A percentile compares a stretch with the other conserved stretches of the same genome.
phyloP scores from a whole-genome alignment of 192 early-diverging fungal species.

The Backusella australiensis region DNA sequence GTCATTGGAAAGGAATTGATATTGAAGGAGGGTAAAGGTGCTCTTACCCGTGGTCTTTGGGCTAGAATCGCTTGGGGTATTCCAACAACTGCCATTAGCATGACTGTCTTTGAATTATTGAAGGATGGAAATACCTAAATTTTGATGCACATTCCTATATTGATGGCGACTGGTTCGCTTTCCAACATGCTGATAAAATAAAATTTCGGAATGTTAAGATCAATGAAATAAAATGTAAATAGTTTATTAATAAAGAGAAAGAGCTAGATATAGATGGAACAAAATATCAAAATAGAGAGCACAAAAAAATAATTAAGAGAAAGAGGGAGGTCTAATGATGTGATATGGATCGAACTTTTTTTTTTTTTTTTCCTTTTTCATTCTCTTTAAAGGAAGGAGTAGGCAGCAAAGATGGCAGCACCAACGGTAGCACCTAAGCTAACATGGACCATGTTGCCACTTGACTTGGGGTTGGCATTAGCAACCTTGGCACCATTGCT shows the following conservation, averaged over 20 bases:
- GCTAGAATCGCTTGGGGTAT: conserved; percentile 70
- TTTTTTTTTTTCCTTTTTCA: neutral
- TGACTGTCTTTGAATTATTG: conserved; percentile 66
- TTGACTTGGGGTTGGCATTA: conserved; percentile 4
- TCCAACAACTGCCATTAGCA: conserved; percentile 66
- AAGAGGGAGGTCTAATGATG: neutral
- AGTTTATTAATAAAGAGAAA: neutral
- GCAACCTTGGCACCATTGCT: neutral
- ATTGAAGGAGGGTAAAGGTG: conserved; percentile 53
- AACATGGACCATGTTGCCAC: neutral
- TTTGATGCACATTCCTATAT: neutral
- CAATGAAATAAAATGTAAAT: conserved; percentile 2
- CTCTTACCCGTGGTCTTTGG: conserved; percentile 63
- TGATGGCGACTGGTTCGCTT: conserved; percentile 2
- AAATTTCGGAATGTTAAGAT: neutral
- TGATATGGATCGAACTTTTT: conserved; percentile 1
- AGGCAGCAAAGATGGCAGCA: neutral
- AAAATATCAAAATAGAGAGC: neutral
- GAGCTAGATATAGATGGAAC: conserved; percentile 3
- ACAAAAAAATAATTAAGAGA: neutral
- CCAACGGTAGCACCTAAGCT: neutral
- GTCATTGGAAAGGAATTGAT: conserved; percentile 47
- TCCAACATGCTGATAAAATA: neutral
- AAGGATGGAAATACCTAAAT: conserved; percentile 7
- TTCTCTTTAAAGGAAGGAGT: neutral